A percentile compares a stretch with the other conserved stretches of the same genome.
Conservation (phyloP, 495 filamentous ascomycete species). For the Massariosphaeria phaeospora region DNA sequence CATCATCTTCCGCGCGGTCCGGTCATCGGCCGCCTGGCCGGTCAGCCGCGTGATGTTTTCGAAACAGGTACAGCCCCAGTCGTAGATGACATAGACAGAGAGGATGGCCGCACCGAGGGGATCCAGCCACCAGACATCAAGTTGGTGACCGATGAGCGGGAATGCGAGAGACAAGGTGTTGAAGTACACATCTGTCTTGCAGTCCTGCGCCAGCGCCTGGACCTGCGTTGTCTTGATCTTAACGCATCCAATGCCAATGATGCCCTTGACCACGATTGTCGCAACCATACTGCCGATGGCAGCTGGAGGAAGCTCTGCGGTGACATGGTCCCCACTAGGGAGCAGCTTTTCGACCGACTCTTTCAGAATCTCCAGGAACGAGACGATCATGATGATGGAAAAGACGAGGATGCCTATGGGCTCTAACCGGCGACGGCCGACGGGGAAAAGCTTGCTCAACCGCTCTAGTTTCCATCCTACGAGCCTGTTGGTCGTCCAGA, state of each 20-base stretch:
- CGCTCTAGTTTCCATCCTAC: slow-evolving; percentile 44
- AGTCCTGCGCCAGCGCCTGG: slow-evolving; percentile 49
- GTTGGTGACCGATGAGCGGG: slow-evolving; percentile 43
- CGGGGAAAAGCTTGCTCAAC: slow-evolving; percentile 44
- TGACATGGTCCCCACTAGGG: slow-evolving; percentile 37
- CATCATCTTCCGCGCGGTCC: slow-evolving; percentile 43
- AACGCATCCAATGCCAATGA: slow-evolving; percentile 45
- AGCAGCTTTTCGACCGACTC: slow-evolving; percentile 46
- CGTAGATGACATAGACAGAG: slow-evolving; percentile 49
- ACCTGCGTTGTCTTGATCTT: slow-evolving; percentile 50
- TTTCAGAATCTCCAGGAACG: slow-evolving; percentile 48
- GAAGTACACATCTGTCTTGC: slow-evolving; percentile 51
- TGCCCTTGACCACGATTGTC: slow-evolving; percentile 46
- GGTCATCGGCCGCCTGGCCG: slow-evolving; percentile 39
- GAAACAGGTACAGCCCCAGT: slow-evolving; percentile 47
- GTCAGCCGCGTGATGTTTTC: slow-evolving; percentile 46
- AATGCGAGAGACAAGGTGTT: slow-evolving; percentile 49
- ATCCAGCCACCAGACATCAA: slow-evolving; percentile 49
- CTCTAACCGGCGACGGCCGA: slow-evolving; percentile 45
- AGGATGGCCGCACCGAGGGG: slow-evolving; percentile 45
- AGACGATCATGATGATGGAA: slow-evolving; percentile 43
- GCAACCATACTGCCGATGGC: slow-evolving; percentile 44
- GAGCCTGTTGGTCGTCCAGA: slow-evolving; percentile 46
- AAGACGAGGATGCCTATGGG: slow-evolving; percentile 44
- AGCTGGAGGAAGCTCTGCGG: slow-evolving; percentile 34